Percentiles rank a stretch among this genome's conserved stretches.
These are phyloP conservation scores for Breviolum minutum DNA, from an alignment of 73 alveolate genomes.

Conservation along the genomic window DNA sequence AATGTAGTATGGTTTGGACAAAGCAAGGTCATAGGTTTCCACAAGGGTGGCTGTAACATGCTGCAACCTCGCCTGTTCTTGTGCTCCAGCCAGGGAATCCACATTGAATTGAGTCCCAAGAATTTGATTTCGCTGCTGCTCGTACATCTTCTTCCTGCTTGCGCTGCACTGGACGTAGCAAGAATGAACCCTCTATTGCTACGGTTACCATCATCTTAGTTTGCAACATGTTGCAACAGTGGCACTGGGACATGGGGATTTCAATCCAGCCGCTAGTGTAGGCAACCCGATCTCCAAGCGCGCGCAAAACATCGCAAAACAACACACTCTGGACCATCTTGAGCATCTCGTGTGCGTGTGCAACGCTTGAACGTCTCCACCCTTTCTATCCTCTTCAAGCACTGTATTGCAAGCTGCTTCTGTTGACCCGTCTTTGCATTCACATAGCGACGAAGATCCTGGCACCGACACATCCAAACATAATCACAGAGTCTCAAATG, in stretches of 20 bases:
- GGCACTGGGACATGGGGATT: not conserved
- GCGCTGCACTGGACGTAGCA: not conserved
- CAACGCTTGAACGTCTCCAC: not conserved
- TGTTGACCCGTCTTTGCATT: constrained; percentile 48
- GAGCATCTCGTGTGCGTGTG: not conserved
- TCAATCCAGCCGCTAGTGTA: not conserved
- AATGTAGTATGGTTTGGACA: not conserved
- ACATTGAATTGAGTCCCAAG: constrained; percentile 91
- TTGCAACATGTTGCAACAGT: no score
- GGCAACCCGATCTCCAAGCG: not conserved
- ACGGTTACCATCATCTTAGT: no score
- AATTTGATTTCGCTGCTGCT: constrained; percentile 91
- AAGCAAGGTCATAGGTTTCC: not conserved
- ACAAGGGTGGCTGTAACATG: not conserved
- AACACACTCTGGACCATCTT: no score
- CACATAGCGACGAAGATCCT: constrained; percentile 82
- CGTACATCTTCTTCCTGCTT: constrained; percentile 90
- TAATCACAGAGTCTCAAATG: not conserved
- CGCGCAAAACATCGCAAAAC: no score
- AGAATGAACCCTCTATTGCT: not conserved
- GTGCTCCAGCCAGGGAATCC: constrained; percentile 86
- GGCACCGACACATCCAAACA: not conserved
- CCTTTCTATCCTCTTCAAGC: constrained; percentile 41
- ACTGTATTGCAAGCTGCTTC: constrained; percentile 92
- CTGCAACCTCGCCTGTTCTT: constrained; percentile 60